Evolutionary conservation across 2,329 filamentous ascomycete genomes (phyloP).

Genomic region (Elsinoe australis): DNA sequence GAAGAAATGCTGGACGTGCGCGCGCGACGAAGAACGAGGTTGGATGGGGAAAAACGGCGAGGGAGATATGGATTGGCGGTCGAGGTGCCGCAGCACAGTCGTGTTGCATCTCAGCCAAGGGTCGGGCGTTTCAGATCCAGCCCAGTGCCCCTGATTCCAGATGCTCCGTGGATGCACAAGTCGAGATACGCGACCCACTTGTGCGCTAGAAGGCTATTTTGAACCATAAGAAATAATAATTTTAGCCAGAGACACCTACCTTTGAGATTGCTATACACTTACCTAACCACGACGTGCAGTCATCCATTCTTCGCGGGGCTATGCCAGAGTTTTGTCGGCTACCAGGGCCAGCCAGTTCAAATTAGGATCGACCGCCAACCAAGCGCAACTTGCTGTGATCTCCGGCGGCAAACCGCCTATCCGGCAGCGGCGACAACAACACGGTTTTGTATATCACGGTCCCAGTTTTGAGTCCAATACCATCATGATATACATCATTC

Average conservation of each 20-base stretch:
- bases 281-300: too few species aligned
- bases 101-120: constrained; percentile 2
- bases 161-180: neutral
- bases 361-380: constrained; percentile 3
- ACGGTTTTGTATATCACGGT: neutral
- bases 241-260: too few species aligned
- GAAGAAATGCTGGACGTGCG: constrained; percentile 14
- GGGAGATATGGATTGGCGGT: constrained; percentile 10
- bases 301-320: too few species aligned
- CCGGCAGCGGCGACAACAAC: constrained; percentile 1
- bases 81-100: too few species aligned
- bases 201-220: neutral
- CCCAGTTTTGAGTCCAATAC: too few species aligned
- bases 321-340: neutral
- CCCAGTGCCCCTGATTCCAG: constrained; percentile 5
- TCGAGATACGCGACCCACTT: neutral
- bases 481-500: too few species aligned
- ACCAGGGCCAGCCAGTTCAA: constrained; percentile 9
- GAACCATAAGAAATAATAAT: too few species aligned
- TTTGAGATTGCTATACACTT: too few species aligned
- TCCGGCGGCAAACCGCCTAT: neutral
- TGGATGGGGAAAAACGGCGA: constrained; percentile 12
- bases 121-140: constrained; percentile 14
- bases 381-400: neutral
- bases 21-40: constrained; percentile 14